Conservation (phyloP, 176 grass and related monocot species). For the Aegilops speltoides region DNA sequence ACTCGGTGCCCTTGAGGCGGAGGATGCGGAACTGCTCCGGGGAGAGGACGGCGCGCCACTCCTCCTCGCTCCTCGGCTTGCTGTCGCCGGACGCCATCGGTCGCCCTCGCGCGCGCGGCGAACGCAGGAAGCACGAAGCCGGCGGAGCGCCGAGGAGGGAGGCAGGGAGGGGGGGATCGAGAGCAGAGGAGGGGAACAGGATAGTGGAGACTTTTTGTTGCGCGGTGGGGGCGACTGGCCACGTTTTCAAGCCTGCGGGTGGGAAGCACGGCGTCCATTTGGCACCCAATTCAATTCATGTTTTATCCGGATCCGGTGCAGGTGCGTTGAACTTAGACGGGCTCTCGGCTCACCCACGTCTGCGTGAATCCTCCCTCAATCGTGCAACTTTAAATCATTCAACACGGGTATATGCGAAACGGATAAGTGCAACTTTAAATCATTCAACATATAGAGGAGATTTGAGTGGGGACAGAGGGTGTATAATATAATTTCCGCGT, state of each 20-base stretch:
- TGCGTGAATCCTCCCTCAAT: background rate
- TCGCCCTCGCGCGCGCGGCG: background rate
- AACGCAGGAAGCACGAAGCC: background rate
- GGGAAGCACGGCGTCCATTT: background rate
- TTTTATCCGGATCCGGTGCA: background rate
- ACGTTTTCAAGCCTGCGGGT: background rate
- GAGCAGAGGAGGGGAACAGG: background rate
- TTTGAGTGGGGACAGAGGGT: too few relatives aligned
- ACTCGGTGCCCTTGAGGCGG: constrained; percentile 93
- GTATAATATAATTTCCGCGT: too few relatives aligned
- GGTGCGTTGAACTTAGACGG: constrained; percentile 1
- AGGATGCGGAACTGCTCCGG: constrained; percentile 96
- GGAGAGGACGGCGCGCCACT: constrained; percentile 80
- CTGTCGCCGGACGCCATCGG: constrained; percentile 31
- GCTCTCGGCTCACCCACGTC: background rate
- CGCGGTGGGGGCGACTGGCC: background rate
- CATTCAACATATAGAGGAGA: too few relatives aligned
- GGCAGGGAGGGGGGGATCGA: background rate
- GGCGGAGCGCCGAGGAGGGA: background rate
- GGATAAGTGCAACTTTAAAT: too few relatives aligned
- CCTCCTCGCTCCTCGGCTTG: constrained; percentile 72
- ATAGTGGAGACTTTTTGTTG: background rate
- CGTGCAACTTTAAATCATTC: too few relatives aligned
- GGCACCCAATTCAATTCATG: background rate
- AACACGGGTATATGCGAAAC: too few relatives aligned